Evolutionary conservation across 2,329 filamentous ascomycete genomes (phyloP).

Genomic region (Laburnicola sp.): DNA sequence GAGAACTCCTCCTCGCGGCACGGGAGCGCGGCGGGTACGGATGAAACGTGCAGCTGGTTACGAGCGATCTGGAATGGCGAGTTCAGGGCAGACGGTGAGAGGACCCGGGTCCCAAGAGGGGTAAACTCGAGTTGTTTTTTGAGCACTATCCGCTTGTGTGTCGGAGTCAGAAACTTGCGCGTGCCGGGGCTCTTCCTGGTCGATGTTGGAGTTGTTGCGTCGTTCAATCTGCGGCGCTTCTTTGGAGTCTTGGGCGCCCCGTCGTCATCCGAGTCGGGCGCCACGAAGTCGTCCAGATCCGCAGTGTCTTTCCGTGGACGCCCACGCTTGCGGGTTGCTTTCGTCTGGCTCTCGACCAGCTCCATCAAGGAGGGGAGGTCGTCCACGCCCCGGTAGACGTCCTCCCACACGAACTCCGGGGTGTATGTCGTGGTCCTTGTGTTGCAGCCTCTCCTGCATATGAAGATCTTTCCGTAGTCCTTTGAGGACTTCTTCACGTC

Average conservation of each 20-base stretch:
- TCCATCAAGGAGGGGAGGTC: slow-evolving; percentile 68
- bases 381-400: slow-evolving; percentile 71
- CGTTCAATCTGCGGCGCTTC: slow-evolving; percentile 54
- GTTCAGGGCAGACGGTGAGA: slow-evolving; percentile 75
- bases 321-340: slow-evolving; percentile 63
- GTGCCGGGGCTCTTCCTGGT: slow-evolving; percentile 51
- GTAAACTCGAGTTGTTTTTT: slow-evolving; percentile 95
- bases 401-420: slow-evolving; percentile 88
- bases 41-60: slow-evolving; percentile 86
- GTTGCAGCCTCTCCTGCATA: slow-evolving; percentile 89
- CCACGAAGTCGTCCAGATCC: slow-evolving; percentile 52
- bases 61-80: slow-evolving; percentile 93
- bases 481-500: slow-evolving; percentile 71
- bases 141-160: slow-evolving; percentile 69
- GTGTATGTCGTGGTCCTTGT: slow-evolving; percentile 88
- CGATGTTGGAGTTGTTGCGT: slow-evolving; percentile 50
- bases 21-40: slow-evolving; percentile 84
- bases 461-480: slow-evolving; percentile 81
- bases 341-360: slow-evolving; percentile 71
- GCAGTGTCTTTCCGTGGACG: slow-evolving; percentile 37
- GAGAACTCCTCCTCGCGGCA: slow-evolving; percentile 92
- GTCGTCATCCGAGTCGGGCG: slow-evolving; percentile 47
- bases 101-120: slow-evolving; percentile 82
- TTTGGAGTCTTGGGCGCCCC: slow-evolving; percentile 50
- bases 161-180: slow-evolving; percentile 63